Conservation (phyloP, 805 yeast genomes). For the Metschnikowia kofuensis region DNA sequence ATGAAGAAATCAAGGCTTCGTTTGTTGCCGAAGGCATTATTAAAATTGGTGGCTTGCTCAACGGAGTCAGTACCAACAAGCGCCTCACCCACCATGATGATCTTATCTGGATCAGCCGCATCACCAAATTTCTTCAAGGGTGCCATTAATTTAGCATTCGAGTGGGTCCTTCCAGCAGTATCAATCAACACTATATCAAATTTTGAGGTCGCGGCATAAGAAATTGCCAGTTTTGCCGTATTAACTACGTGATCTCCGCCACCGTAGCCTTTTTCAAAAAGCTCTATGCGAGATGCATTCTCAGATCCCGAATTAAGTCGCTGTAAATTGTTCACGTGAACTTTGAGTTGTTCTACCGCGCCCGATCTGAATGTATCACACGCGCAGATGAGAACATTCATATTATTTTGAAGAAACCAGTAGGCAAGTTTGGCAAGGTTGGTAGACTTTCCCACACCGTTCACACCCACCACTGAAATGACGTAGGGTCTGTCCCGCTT, state of each 20-base stretch:
- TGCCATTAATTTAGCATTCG: constrained; percentile 92
- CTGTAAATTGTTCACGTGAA: constrained; percentile 82
- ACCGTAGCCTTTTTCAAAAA: constrained; percentile 94
- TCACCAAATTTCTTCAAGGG: constrained; percentile 93
- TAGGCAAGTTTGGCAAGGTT: constrained; percentile 91
- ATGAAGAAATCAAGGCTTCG: constrained; percentile 85
- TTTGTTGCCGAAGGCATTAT: constrained; percentile 84
- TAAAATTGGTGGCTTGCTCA: constrained; percentile 89
- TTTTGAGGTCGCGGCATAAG: constrained; percentile 62
- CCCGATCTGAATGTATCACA: constrained; percentile 98
- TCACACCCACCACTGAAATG: constrained; percentile 96
- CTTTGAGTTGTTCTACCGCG: constrained; percentile 95
- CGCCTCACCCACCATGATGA: constrained; percentile 98
- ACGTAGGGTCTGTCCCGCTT: constrained; percentile 66
- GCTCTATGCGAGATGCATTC: constrained; percentile 52
- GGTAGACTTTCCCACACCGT: constrained; percentile 97
- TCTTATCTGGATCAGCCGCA: constrained; percentile 92
- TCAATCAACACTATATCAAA: constrained; percentile 90
- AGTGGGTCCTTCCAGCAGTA: constrained; percentile 97
- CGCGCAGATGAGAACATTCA: constrained; percentile 86
- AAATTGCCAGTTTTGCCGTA: constrained; percentile 88
- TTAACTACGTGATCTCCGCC: constrained; percentile 93
- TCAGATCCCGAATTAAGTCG: constrained; percentile 53
- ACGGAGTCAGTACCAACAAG: constrained; percentile 97
- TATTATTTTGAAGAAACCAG: constrained; percentile 89